Percentiles rank a stretch among this genome's conserved stretches.
Evolutionary conservation across 116 monocot species (phyloP).

Genomic region (Iris pallida): DNA sequence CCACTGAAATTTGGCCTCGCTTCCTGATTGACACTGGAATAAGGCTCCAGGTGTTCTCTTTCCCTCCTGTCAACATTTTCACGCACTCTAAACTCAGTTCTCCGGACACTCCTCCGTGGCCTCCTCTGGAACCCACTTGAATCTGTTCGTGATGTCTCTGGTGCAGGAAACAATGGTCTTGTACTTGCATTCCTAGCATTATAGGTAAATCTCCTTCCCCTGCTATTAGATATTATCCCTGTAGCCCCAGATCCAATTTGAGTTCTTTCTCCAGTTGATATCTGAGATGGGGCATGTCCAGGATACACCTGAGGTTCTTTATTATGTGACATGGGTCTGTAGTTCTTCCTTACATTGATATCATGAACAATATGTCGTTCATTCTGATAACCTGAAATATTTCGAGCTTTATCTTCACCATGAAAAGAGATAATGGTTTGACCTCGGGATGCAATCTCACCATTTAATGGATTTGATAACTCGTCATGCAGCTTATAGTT

Average conservation of each 20-base stretch:
- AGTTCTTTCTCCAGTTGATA: conserved; percentile 25
- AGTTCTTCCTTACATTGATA: conserved; percentile 22
- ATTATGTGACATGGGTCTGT: conserved; percentile 19
- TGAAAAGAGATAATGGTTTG: conserved; percentile 8
- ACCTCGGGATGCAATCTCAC: conserved; percentile 14
- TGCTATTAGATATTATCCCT: conserved; percentile 27
- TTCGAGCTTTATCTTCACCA: conserved; percentile 12
- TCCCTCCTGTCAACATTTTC: conserved; percentile 44
- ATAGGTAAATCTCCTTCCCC: conserved; percentile 65
- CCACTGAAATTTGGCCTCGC: conserved; percentile 20
- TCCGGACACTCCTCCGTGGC: conserved; percentile 37
- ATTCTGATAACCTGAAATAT: conserved; percentile 10
- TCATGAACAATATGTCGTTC: conserved; percentile 24
- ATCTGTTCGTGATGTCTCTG: conserved; percentile 35
- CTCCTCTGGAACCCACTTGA: conserved; percentile 46
- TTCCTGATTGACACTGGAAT: conserved; percentile 19
- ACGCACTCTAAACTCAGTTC: conserved; percentile 68
- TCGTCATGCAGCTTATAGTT: conserved; percentile 12
- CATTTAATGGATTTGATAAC: conserved; percentile 16
- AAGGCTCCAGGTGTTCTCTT: conserved; percentile 16
- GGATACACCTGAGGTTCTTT: conserved; percentile 24
- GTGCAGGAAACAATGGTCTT: conserved; percentile 25
- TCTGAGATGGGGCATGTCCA: conserved; percentile 19
- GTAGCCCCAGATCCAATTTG: conserved; percentile 20
- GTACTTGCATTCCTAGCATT: conserved; percentile 36